Conservation (phyloP, 2,329 filamentous ascomycete species). For the Fusarium udum region DNA sequence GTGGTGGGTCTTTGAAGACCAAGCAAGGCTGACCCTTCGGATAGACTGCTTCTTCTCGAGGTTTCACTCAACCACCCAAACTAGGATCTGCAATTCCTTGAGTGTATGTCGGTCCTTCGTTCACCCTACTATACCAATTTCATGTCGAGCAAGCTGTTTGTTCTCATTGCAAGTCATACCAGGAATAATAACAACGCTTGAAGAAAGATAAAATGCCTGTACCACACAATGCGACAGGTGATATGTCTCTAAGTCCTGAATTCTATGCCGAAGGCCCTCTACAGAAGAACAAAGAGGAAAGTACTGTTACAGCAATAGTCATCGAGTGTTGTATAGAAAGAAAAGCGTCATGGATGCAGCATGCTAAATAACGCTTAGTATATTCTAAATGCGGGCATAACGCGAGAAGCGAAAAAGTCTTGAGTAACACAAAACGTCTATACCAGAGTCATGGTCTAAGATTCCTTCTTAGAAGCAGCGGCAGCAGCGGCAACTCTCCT, state of each 20-base stretch:
- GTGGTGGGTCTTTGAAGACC: not conserved
- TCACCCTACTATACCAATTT: too few species aligned
- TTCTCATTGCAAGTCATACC: not conserved
- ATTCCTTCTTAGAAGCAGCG: slow-evolving; percentile 35
- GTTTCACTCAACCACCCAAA: too few species aligned
- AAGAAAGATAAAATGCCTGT: too few species aligned
- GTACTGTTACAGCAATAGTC: not conserved
- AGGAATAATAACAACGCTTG: not conserved
- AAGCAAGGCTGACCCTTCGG: not conserved
- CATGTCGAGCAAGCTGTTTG: too few species aligned
- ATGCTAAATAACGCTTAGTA: not conserved
- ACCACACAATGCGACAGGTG: not conserved
- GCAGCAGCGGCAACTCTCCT: slow-evolving; percentile 3
- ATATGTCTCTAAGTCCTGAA: too few species aligned
- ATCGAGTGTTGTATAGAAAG: not conserved
- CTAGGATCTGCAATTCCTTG: too few species aligned
- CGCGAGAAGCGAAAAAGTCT: not conserved
- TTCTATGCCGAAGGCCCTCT: not conserved
- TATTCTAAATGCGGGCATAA: not conserved
- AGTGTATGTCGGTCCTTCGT: accelerated
- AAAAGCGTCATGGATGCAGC: not conserved
- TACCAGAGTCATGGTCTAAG: not conserved
- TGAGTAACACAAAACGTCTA: not conserved
- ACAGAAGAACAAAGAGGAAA: accelerated
- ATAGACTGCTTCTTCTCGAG: not conserved